Evolutionary conservation across 1,139 yeast genomes (phyloP).

Genomic region (Yamadazyma taylorii): DNA sequence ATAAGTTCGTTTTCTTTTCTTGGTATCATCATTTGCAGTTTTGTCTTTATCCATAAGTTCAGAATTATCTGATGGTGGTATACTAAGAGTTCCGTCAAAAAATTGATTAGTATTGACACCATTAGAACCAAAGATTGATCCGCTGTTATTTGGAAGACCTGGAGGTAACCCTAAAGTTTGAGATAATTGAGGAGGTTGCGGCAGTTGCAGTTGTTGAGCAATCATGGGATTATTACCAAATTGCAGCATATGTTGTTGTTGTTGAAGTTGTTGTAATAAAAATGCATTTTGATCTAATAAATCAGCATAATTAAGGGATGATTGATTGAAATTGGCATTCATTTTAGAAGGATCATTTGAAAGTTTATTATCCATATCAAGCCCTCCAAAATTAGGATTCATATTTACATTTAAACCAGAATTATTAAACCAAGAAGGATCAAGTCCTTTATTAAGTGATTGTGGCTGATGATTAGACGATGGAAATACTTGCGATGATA

Average conservation of each 20-base stretch:
- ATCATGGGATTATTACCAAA: neutral
- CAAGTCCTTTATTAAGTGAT: slow-evolving; percentile 9
- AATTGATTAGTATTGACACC: neutral
- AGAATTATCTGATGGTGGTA: neutral
- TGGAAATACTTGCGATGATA: slow-evolving; percentile 12
- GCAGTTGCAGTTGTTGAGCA: slow-evolving; percentile 2
- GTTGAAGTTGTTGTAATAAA: slow-evolving; percentile 7
- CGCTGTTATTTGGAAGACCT: neutral
- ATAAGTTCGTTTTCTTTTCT: slow-evolving; percentile 4
- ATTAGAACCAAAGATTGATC: neutral
- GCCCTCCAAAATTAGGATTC: neutral
- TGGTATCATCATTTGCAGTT: neutral
- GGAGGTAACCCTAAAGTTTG: neutral
- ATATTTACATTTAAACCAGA: slow-evolving; percentile 1
- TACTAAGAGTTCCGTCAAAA: neutral
- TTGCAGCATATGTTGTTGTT: slow-evolving; percentile 4
- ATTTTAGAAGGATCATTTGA: slow-evolving; percentile 1
- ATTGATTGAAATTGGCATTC: neutral
- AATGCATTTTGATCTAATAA: slow-evolving; percentile 4
- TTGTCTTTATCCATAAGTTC: neutral
- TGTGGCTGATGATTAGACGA: slow-evolving; percentile 10
- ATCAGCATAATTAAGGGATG: slow-evolving; percentile 5
- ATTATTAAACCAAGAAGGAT: slow-evolving; percentile 7
- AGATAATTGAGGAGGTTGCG: slow-evolving; percentile 1
- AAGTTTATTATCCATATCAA: neutral